Conservation (phyloP, 306 rosid genomes). For the Quercus aquifolioides region DNA sequence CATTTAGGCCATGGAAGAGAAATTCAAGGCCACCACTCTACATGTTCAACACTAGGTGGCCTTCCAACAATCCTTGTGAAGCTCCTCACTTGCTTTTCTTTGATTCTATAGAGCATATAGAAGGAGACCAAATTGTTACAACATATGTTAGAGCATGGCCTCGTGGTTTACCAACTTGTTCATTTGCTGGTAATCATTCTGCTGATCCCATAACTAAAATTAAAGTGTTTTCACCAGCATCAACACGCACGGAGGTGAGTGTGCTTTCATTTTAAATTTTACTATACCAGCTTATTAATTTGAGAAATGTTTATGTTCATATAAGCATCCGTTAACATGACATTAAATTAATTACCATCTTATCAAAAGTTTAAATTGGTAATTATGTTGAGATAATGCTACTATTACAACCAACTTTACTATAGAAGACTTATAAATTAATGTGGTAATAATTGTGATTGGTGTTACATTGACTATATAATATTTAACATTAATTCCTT, state of each 20-base stretch:
- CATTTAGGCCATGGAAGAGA: conserved; percentile 32
- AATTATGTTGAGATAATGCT: no score
- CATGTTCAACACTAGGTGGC: conserved; percentile 47
- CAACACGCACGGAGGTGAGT: conserved; percentile 23
- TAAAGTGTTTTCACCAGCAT: conserved; percentile 29
- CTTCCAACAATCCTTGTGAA: conserved; percentile 32
- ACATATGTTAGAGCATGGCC: conserved; percentile 27
- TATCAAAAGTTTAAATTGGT: no score
- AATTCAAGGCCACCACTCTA: conserved; percentile 21
- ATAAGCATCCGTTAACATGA: no score
- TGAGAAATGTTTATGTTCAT: no score
- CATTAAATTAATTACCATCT: no score
- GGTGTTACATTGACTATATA: no score
- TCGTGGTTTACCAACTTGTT: conserved; percentile 31
- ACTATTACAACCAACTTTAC: no score
- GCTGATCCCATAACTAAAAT: conserved; percentile 38
- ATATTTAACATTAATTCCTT: no score
- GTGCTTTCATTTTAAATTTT: background rate
- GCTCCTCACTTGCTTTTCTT: conserved; percentile 44
- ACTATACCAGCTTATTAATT: no score
- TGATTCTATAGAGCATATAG: conserved; percentile 13
- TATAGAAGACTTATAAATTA: no score
- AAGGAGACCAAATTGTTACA: background rate
- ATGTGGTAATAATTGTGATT: no score
- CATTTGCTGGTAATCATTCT: conserved; percentile 28